These are phyloP conservation scores for Chrysanthemum lavandulifolium DNA, from an alignment of 129 eudicot genomes.

Conservation along the genomic window DNA sequence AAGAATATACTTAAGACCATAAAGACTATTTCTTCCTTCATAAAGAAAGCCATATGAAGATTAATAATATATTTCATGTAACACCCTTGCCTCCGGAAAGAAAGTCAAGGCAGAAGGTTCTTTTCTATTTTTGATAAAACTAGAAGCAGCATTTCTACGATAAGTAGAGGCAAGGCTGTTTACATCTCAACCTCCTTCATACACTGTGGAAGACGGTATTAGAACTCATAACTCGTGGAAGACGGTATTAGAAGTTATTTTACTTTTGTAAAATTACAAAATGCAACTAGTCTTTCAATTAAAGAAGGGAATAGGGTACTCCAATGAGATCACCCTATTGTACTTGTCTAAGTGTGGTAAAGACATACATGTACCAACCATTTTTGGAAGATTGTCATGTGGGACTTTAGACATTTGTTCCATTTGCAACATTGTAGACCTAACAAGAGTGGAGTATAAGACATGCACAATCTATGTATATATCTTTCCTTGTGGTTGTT, in stretches of 20 bases:
- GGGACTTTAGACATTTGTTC: slow-evolving; percentile 32
- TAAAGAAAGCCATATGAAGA: not conserved
- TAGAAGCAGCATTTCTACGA: too few relatives aligned
- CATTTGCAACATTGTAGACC: slow-evolving; percentile 31
- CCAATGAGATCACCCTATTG: slow-evolving; percentile 10
- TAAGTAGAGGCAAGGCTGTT: too few relatives aligned
- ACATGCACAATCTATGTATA: not conserved
- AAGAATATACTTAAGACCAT: not conserved
- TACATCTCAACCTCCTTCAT: too few relatives aligned
- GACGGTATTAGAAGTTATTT: too few relatives aligned
- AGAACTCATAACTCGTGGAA: too few relatives aligned
- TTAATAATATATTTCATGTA: too few relatives aligned
- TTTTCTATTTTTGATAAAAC: too few relatives aligned
- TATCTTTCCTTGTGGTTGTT: slow-evolving; percentile 21
- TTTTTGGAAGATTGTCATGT: slow-evolving; percentile 29
- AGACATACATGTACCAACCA: slow-evolving; percentile 35
- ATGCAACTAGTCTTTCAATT: too few relatives aligned
- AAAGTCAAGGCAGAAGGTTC: too few relatives aligned
- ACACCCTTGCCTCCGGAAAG: too few relatives aligned
- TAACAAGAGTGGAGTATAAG: slow-evolving; percentile 9
- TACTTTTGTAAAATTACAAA: too few relatives aligned
- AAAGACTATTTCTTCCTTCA: not conserved
- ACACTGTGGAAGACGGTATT: too few relatives aligned
- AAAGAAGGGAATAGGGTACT: not conserved
- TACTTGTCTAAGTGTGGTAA: slow-evolving; percentile 27